Percentiles rank a stretch among this genome's conserved stretches.
Evolutionary conservation across 129 eudicot genomes (phyloP).

Genomic region (Ambrosia artemisiifolia): DNA sequence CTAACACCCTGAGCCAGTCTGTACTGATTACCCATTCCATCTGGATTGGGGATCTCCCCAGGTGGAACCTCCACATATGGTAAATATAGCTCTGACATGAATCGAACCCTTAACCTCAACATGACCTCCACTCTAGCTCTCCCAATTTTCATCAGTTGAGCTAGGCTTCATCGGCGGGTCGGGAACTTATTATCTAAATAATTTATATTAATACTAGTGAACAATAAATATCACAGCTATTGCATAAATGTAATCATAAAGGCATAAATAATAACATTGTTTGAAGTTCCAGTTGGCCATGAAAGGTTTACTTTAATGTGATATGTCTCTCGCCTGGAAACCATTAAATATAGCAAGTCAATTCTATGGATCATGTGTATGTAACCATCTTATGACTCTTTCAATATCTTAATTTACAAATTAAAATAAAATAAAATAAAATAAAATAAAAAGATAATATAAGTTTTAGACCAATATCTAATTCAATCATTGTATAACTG

Average conservation of each 20-base stretch:
- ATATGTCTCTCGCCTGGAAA: conserved; percentile 35
- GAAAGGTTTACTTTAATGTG: conserved; percentile 22
- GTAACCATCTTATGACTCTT: conserved; percentile 12
- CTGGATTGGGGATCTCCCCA: too few relatives aligned
- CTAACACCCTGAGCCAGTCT: too few relatives aligned
- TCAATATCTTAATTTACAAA: not conserved
- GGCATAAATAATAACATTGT: conserved; percentile 2
- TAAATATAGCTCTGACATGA: too few relatives aligned
- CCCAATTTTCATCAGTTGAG: too few relatives aligned
- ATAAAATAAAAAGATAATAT: not conserved
- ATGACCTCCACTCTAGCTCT: too few relatives aligned
- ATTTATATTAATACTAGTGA: too few relatives aligned
- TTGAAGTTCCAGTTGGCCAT: conserved; percentile 22
- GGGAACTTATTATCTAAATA: conserved; percentile 1
- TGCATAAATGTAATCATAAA: not conserved
- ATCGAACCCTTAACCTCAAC: too few relatives aligned
- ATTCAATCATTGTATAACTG: not conserved
- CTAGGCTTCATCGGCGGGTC: too few relatives aligned
- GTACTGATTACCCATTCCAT: too few relatives aligned
- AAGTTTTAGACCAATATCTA: not conserved
- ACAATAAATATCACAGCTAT: not conserved
- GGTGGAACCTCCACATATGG: too few relatives aligned
- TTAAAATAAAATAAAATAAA: not conserved
- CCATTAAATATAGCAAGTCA: conserved; percentile 34
- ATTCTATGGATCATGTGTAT: conserved; percentile 20